Base-by-base conservation (phyloP, 768 basidiomycete species). In the Mycena kentingensis region DNA sequence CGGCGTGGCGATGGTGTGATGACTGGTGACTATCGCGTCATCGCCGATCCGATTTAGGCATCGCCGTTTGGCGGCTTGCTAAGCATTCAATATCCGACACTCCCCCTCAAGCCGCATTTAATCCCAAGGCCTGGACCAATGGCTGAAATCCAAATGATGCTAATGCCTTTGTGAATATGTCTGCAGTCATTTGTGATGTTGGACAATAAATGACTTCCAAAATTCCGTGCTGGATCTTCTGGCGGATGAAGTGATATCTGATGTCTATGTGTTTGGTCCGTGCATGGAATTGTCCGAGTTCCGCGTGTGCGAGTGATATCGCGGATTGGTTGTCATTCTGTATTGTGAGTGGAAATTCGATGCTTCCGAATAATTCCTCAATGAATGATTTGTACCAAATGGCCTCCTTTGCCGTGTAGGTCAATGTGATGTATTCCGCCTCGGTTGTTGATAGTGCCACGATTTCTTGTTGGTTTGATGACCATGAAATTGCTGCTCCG, bases 381-480 rank as follows among this genome's bases (percentile, higher is more conserved):
- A 68, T 28, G 11, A 66, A 34, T 8, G 28, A 44, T 5, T 52
- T 44, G 12, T 63, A 43, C 65, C 65, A 67, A 6, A 65, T 49
- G 25, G 49, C 44, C 42, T 73, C 67, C 42, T 37, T 37, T 18
- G 36, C 36, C 7, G 11, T 11, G 18, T 11, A 37, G 10, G 36
- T 37, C 7, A 37, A 7, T 37, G 18, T 7, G 18, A 37, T 37
- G 18, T 37, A 37, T 37, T 37, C 36, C 8, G 36, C 36, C 36
- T 37, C 36, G 7, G 36, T 37, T 37, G 36, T 37, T 18, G 36
- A 37, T 7, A 37, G 36, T 6, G 36, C 8, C 7, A 19, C 19
- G n/a, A 70, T 60, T 1, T 58, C 51, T 46, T 77, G 73, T 31
- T 64, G 60, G 56, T 68, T 69, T 3, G 69, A 37, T 37, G 36